phyloP scores from a whole-genome alignment of 2,329 filamentous ascomycete genomes.

The Nemania sp. region DNA sequence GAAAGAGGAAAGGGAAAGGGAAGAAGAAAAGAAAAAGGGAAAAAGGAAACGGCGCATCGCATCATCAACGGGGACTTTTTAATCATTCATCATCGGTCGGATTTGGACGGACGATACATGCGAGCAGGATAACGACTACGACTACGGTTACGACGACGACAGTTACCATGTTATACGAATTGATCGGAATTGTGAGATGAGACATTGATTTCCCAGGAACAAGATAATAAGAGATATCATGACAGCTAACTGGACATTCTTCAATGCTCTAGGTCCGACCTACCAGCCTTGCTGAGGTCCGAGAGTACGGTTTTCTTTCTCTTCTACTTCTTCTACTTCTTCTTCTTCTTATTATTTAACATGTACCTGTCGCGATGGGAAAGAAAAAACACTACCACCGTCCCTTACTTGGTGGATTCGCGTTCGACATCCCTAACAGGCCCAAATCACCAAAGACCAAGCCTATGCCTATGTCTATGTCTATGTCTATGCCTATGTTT shows the following conservation, averaged over 20 bases:
- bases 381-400: not conserved
- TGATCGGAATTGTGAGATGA: conserved; percentile 87
- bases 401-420: not conserved
- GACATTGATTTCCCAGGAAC: too few relatives aligned
- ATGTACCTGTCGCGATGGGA: not conserved
- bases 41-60: not conserved
- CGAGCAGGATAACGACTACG: not conserved
- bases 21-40: not conserved
- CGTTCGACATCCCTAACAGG: not conserved
- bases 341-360: too few relatives aligned
- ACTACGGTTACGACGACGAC: not conserved
- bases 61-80: too few relatives aligned
- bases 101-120: conserved; percentile 2
- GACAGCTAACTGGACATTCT: conserved; percentile 5
- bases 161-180: conserved; percentile 86
- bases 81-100: too few relatives aligned
- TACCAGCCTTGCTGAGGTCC: conserved; percentile 89
- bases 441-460: not conserved
- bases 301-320: conserved; percentile 83
- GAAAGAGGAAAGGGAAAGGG: not conserved
- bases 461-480: not conserved
- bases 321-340: too few relatives aligned
- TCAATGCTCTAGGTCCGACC: conserved; percentile 79
- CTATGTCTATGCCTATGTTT: too few relatives aligned
- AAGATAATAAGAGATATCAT: not conserved